Conservation (phyloP, 495 filamentous ascomycete genomes). For the Lasiosphaeriaceae sp. region DNA sequence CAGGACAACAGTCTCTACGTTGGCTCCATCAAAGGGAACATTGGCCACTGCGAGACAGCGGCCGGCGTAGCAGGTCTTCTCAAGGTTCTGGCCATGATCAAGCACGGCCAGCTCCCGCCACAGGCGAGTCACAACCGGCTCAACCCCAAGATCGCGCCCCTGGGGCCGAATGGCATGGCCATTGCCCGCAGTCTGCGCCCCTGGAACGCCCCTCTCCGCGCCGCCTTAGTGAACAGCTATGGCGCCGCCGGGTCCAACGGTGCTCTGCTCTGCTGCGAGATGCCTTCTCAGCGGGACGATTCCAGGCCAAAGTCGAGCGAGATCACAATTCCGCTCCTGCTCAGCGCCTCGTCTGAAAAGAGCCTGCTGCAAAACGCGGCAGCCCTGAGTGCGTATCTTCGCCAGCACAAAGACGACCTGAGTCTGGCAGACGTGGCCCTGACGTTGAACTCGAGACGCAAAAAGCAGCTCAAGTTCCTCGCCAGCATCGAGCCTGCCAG, state of each 20-base stretch:
- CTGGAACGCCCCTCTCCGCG: constrained; percentile 16
- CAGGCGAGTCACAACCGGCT: constrained; percentile 54
- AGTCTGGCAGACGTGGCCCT: not conserved
- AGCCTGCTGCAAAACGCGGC: not conserved
- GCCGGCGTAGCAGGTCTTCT: constrained; percentile 67
- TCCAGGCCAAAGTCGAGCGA: constrained; percentile 1
- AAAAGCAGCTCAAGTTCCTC: not conserved
- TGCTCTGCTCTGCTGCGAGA: constrained; percentile 35
- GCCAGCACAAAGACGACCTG: not conserved
- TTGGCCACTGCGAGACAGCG: constrained; percentile 72
- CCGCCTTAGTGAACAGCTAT: constrained; percentile 50
- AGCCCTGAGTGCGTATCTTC: not conserved
- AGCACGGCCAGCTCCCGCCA: constrained; percentile 65
- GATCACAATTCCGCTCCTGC: constrained; percentile 2
- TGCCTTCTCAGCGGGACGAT: not conserved
- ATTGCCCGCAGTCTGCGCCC: constrained; percentile 25
- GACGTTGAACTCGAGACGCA: not conserved
- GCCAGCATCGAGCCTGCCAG: not conserved
- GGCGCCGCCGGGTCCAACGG: constrained; percentile 49
- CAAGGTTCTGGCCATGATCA: constrained; percentile 74
- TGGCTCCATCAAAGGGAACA: constrained; percentile 71
- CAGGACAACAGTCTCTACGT: constrained; percentile 55
- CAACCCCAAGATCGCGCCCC: constrained; percentile 50
- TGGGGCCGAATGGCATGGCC: constrained; percentile 21
- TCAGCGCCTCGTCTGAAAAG: not conserved